Evolutionary conservation across 805 yeast species (phyloP).

Genomic region (Zygotorulaspora chibaensis): DNA sequence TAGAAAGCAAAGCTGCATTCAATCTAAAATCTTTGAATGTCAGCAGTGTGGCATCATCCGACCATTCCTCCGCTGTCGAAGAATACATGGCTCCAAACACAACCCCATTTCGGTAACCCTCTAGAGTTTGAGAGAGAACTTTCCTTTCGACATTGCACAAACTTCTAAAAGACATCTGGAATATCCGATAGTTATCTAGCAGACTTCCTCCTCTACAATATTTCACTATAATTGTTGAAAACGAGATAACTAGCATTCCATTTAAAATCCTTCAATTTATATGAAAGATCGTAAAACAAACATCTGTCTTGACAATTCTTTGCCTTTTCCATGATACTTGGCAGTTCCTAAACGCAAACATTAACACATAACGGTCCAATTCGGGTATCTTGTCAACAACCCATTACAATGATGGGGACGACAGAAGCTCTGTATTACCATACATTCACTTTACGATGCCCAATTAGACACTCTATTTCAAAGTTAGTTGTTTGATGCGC

Average conservation of each 20-base stretch:
- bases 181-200: neutral
- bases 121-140: slow-evolving; percentile 22
- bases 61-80: slow-evolving; percentile 15
- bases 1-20: slow-evolving; percentile 15
- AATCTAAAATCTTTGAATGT: slow-evolving; percentile 20
- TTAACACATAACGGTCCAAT: neutral
- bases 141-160: slow-evolving; percentile 26
- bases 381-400: neutral
- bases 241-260: neutral
- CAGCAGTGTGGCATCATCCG: slow-evolving; percentile 26
- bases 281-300: neutral
- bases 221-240: neutral
- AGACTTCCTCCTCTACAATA: neutral
- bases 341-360: neutral
- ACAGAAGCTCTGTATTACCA: too few species aligned
- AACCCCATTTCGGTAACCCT: slow-evolving; percentile 27
- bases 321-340: neutral
- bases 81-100: slow-evolving; percentile 24
- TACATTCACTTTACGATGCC: neutral
- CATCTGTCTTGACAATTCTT: neutral
- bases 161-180: slow-evolving; percentile 23
- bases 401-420: neutral
- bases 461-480: neutral
- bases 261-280: neutral
- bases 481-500: neutral